Evolutionary conservation across 2,329 filamentous ascomycete genomes (phyloP).

Genomic region (Coniochaeta ligniaria): DNA sequence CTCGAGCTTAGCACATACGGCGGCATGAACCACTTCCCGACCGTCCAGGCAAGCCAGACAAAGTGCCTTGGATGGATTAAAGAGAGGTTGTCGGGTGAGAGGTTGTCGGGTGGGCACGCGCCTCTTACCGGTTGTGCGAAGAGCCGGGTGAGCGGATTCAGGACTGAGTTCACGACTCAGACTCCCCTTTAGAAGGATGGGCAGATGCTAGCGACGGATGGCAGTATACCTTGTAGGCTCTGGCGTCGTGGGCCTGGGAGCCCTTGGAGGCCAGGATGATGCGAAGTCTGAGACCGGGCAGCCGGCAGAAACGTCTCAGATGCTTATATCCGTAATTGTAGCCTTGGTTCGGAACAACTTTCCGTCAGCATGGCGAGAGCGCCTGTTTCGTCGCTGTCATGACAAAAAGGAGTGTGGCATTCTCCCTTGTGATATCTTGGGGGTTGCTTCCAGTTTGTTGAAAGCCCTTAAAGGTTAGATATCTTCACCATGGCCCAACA

Average conservation of each 20-base stretch:
- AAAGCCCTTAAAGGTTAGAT: not conserved
- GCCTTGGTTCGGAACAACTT: too few species aligned
- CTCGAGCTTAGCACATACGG: not conserved
- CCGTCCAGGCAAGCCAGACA: conserved; percentile 9
- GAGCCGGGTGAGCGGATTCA: not conserved
- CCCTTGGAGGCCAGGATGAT: too few species aligned
- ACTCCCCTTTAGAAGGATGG: not conserved
- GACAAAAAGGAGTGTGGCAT: too few species aligned
- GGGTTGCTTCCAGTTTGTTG: too few species aligned
- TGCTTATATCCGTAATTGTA: too few species aligned
- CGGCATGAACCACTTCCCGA: conserved; percentile 8
- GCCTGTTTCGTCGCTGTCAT: too few species aligned
- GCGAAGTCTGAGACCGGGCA: too few species aligned
- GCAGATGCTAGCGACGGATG: not conserved
- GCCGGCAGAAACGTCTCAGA: too few species aligned
- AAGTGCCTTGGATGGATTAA: conserved; percentile 11
- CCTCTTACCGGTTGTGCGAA: not conserved
- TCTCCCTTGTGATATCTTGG: too few species aligned
- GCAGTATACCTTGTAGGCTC: conserved; percentile 13
- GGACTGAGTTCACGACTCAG: not conserved
- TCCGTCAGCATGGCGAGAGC: too few species aligned
- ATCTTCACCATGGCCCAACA: conserved; percentile 40
- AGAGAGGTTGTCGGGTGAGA: conserved; percentile 3
- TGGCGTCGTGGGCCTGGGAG: not conserved
- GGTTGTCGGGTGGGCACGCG: not conserved